A percentile compares a stretch with the other conserved stretches of the same genome.
These are phyloP conservation scores for Byssothecium circinans DNA, from an alignment of 2,329 filamentous ascomycete genomes.

Conservation along the genomic window DNA sequence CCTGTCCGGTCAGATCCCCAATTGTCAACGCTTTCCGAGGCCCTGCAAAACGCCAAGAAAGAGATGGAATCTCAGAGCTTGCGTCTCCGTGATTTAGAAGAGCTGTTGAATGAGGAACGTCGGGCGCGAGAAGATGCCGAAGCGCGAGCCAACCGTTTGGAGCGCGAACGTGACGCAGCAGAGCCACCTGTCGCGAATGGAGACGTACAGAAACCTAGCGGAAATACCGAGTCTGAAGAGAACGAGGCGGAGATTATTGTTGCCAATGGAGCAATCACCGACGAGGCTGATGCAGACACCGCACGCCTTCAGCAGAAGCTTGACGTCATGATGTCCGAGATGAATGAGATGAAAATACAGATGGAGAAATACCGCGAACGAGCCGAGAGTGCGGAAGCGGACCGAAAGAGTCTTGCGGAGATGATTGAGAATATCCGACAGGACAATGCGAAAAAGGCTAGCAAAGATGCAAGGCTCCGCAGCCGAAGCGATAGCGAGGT, in stretches of 20 bases:
- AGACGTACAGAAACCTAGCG: conserved; percentile 18
- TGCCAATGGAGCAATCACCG: conserved; percentile 26
- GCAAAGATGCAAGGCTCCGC: conserved; percentile 30
- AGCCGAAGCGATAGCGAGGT: conserved; percentile 28
- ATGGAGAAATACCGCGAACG: conserved; percentile 76
- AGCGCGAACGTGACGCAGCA: conserved; percentile 51
- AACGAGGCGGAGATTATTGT: conserved; percentile 13
- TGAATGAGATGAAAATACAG: conserved; percentile 77
- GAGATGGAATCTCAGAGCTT: conserved; percentile 83
- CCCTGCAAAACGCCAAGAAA: conserved; percentile 78
- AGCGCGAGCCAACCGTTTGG: conserved; percentile 72
- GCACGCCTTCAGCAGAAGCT: conserved; percentile 68
- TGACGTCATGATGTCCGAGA: conserved; percentile 75
- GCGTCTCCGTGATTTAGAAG: conserved; percentile 79
- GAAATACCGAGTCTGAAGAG: conserved; percentile 15
- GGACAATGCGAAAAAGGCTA: conserved; percentile 58
- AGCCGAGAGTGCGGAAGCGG: conserved; percentile 78
- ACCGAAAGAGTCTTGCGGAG: conserved; percentile 77
- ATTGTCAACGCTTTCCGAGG: conserved; percentile 81
- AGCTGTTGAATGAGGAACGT: conserved; percentile 75
- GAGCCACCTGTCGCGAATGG: conserved; percentile 30
- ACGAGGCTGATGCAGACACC: conserved; percentile 40
- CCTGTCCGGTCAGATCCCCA: conserved; percentile 69
- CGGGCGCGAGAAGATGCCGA: conserved; percentile 82
- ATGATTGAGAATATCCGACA: conserved; percentile 82